Evolutionary conservation across 148 eudicot genomes (phyloP), one percentile per base, ranked within the genome.

Genomic region (Gaultheria prostrata): DNA sequence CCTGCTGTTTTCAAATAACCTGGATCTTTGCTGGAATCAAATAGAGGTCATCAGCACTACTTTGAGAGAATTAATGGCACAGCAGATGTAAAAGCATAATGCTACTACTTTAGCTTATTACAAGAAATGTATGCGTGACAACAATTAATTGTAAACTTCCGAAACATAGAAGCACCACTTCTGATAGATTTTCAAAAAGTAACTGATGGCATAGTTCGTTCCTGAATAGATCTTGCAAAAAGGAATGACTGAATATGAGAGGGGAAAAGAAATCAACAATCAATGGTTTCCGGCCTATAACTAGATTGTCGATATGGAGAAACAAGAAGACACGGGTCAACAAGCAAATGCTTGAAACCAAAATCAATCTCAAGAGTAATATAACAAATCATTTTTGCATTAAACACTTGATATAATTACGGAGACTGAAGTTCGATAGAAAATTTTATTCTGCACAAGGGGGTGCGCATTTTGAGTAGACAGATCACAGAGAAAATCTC

Each of bases 1-100:
- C 80, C 86, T 39, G 89, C 74, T 83, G 89, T 86, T 82, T 90
- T 91, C 59, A 97, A 86, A 84, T 90, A 94, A 11, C 99, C 99
- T 46, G 99, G 99, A 93, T 97, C 97, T 86, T 93, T 91, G 73
- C 99, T 97, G 98, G 83, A 86, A 56, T 12, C 69, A 79, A 83
- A 45, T 54, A 78, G 61, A 74, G 43, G 76, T 80, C 46, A 75
- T 24, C 21, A 76, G 26, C 80, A 80, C 59, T 72, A 79, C 21
- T 14, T 21, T 10, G 77, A 71, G 35, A 67, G 39, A 21, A 18
- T 59, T 26, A 14, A 24, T 18, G 24, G 70, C 49, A 82, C 5
- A 46, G 61, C 15, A 74, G 76, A 80, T 50, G 70, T 18, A 82
- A 20, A 35, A n/a, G 67, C 84, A 56, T 51, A 73, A 30, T 2